phyloP scores from a whole-genome alignment of 352 stramenopile species.

The Globisporangium yorkense region DNA sequence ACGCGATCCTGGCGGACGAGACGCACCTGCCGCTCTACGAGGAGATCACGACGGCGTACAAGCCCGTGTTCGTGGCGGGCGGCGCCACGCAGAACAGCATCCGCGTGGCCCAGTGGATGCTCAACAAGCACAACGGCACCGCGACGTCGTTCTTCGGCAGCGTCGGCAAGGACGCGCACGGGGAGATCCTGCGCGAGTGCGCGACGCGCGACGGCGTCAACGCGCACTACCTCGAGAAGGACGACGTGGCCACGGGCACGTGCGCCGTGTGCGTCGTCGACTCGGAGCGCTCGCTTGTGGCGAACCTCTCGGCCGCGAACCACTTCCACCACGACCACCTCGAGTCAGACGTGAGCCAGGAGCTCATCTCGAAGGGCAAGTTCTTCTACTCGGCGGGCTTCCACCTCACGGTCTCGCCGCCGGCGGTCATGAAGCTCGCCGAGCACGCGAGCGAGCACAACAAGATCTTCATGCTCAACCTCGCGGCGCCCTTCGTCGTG shows the following conservation, averaged over 20 bases:
- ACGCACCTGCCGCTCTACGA: constrained; percentile 97
- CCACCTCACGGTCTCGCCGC: constrained; percentile 97
- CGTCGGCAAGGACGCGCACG: constrained; percentile 95
- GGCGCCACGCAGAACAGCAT: constrained; percentile 99
- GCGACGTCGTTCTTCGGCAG: constrained; percentile 95
- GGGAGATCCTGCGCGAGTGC: constrained; percentile 90
- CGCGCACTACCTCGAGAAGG: constrained; percentile 96
- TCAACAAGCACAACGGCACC: constrained; percentile 77
- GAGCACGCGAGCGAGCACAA: constrained; percentile 91
- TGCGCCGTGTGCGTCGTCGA: constrained; percentile 97
- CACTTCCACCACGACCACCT: constrained; percentile 94
- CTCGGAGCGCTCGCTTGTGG: constrained; percentile 95
- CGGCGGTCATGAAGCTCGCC: constrained; percentile 89
- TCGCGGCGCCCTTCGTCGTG: constrained; percentile 97
- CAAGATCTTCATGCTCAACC: constrained; percentile 97
- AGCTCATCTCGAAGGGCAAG: constrained; percentile 92
- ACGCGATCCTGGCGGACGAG: constrained; percentile 97
- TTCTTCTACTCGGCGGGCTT: constrained; percentile 98
- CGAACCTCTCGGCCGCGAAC: constrained; percentile 98
- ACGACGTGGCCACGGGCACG: constrained; percentile 91
- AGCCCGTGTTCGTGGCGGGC: constrained; percentile 95
- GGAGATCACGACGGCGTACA: constrained; percentile 87
- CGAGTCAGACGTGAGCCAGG: constrained; percentile 85
- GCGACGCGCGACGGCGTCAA: constrained; percentile 93
- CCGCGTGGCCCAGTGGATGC: constrained; percentile 99